Conservation (phyloP, 1,284 basidiomycete genomes). For the Lentinus polychrous region DNA sequence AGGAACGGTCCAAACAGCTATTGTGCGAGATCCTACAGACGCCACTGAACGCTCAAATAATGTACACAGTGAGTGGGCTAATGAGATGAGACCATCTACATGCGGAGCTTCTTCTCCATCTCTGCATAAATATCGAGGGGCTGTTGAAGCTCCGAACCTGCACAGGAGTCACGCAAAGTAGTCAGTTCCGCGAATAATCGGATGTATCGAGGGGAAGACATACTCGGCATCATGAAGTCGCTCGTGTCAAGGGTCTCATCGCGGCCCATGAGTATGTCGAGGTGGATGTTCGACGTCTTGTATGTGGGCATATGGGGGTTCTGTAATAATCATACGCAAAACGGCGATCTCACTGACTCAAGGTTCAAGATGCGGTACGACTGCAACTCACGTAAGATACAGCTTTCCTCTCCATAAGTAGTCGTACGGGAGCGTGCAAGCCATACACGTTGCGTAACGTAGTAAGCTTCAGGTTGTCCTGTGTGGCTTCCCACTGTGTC, state of each 20-base stretch:
- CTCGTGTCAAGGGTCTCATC: slow-evolving; percentile 69
- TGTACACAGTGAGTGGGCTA: background rate
- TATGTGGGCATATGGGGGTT: slow-evolving; percentile 58
- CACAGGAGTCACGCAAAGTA: background rate
- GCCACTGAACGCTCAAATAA: background rate
- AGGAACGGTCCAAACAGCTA: too few species aligned
- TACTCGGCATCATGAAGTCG: slow-evolving; percentile 39
- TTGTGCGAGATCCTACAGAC: too few species aligned
- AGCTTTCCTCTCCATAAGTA: slow-evolving; percentile 91
- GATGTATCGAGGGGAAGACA: slow-evolving; percentile 16
- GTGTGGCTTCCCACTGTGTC: slow-evolving; percentile 85
- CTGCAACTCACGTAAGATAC: slow-evolving; percentile 58
- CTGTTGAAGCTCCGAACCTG: slow-evolving; percentile 47
- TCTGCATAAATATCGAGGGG: slow-evolving; percentile 60
- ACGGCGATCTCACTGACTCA: background rate
- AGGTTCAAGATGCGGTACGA: background rate
- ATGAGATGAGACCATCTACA: slow-evolving; percentile 28
- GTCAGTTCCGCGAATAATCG: background rate
- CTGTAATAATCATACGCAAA: slow-evolving; percentile 27
- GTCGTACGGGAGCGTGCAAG: slow-evolving; percentile 81
- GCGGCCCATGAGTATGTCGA: slow-evolving; percentile 87
- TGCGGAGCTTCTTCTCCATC: slow-evolving; percentile 63
- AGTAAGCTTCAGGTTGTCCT: slow-evolving; percentile 82
- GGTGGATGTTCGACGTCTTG: slow-evolving; percentile 70
- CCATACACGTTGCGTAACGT: slow-evolving; percentile 85